Evolutionary conservation across 2,329 filamentous ascomycete species (phyloP).

Genomic region (Neonectria coccinea): DNA sequence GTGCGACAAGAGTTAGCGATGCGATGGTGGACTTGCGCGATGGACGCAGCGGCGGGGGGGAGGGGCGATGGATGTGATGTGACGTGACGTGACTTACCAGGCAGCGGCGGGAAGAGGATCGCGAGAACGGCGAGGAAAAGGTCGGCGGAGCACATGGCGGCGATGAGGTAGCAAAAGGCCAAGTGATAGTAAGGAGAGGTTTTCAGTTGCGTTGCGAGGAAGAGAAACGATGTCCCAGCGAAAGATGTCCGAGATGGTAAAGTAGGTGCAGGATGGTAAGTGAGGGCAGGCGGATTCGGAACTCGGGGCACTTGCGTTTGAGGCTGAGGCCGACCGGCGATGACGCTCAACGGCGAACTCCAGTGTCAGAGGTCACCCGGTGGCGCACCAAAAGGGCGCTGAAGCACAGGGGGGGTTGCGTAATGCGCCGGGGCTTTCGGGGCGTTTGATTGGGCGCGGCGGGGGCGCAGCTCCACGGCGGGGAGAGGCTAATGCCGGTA

Average conservation of each 20-base stretch:
- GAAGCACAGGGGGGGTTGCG: conserved; percentile 23
- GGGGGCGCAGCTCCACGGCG: background rate
- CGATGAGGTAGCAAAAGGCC: background rate
- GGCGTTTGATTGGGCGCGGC: conserved; percentile 8
- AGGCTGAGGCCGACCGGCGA: conserved; percentile 35
- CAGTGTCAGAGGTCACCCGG: conserved; percentile 17
- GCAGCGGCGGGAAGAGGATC: conserved; percentile 73
- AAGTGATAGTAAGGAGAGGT: conserved; percentile 3
- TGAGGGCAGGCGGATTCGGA: conserved; percentile 17
- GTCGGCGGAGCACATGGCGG: conserved; percentile 68
- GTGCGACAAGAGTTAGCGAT: conserved; percentile 39
- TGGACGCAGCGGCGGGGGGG: background rate
- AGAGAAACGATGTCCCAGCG: conserved; percentile 21
- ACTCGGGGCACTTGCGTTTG: conserved; percentile 20
- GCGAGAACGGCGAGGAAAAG: conserved; percentile 73
- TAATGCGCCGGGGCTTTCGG: conserved; percentile 9
- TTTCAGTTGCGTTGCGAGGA: background rate
- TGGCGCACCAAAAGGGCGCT: conserved; percentile 6
- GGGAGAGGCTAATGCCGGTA: background rate
- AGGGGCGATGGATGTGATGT: conserved; percentile 15
- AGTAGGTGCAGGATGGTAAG: conserved; percentile 15
- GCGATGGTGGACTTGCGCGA: background rate
- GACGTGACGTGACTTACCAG: conserved; percentile 60
- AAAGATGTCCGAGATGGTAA: conserved; percentile 22
- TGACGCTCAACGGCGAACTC: conserved; percentile 34